phyloP scores from a whole-genome alignment of 106 monocot genomes.

The Iris macrosiphon region DNA sequence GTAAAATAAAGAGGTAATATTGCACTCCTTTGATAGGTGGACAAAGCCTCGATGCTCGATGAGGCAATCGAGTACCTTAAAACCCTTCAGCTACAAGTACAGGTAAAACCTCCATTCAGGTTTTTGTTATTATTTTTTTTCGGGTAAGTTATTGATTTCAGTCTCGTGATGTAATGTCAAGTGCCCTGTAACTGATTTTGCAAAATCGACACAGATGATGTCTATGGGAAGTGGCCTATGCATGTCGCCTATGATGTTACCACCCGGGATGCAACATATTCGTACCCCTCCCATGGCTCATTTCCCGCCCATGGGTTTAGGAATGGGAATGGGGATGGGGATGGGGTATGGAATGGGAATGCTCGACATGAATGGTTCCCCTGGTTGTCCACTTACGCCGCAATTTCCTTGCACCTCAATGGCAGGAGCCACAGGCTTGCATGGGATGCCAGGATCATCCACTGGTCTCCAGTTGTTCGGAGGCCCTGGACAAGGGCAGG shows the following conservation, averaged over 20 bases:
- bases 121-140: no score
- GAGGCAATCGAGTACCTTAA: conserved; percentile 97
- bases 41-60: conserved; percentile 98
- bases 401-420: conserved; percentile 31
- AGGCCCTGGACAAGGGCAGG: conserved; percentile 6
- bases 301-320: conserved; percentile 44
- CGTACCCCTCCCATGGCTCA: conserved; percentile 34
- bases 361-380: conserved; percentile 37
- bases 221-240: conserved; percentile 75
- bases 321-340: conserved; percentile 52
- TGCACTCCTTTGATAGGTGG: conserved; percentile 57
- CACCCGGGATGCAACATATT: conserved; percentile 65
- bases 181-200: no score
- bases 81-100: conserved; percentile 87
- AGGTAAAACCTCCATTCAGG: conserved; percentile 39
- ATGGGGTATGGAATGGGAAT: conserved; percentile 57
- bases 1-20: not conserved
- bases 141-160: no score
- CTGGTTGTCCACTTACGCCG: conserved; percentile 12
- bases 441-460: conserved; percentile 5
- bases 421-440: conserved; percentile 11
- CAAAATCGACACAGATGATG: conserved; percentile 50
- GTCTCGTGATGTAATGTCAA: no score
- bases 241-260: conserved; percentile 72
- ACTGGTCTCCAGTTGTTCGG: conserved; percentile 10